These are phyloP conservation scores for Boletus barrowsii DNA, from an alignment of 768 basidiomycete species.

Conservation along the genomic window DNA sequence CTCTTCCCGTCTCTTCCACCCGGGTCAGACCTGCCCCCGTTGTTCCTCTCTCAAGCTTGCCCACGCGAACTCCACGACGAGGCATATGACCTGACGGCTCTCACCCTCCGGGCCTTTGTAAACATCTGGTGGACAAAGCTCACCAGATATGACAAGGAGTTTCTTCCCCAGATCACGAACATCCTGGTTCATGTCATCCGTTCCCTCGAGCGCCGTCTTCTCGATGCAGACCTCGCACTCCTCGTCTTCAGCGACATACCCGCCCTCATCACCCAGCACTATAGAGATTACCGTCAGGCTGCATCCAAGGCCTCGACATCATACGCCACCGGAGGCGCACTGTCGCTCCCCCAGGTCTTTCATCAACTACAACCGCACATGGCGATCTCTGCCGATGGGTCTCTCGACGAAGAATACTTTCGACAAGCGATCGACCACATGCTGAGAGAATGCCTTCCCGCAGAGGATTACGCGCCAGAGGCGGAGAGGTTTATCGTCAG, in stretches of 20 bases:
- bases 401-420: conserved; percentile 70
- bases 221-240: conserved; percentile 52
- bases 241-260: conserved; percentile 66
- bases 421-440: conserved; percentile 77
- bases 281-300: conserved; percentile 73
- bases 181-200: conserved; percentile 58
- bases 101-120: conserved; percentile 74
- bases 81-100: conserved; percentile 72
- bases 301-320: conserved; percentile 58
- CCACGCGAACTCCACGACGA: conserved; percentile 54
- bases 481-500: conserved; percentile 79
- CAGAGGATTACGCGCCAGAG: conserved; percentile 69
- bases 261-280: conserved; percentile 68
- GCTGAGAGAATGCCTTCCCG: conserved; percentile 68
- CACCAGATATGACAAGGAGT: conserved; percentile 78
- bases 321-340: conserved; percentile 66
- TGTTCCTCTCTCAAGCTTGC: conserved; percentile 45
- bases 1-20: conserved; percentile 56
- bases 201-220: conserved; percentile 56
- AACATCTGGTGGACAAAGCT: conserved; percentile 86
- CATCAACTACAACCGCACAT: conserved; percentile 84
- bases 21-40: conserved; percentile 46
- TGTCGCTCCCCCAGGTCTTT: conserved; percentile 65
- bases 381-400: conserved; percentile 66
- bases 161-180: conserved; percentile 67